phyloP scores from a whole-genome alignment of 78 protist species.

The Diacronema lutheri region DNA sequence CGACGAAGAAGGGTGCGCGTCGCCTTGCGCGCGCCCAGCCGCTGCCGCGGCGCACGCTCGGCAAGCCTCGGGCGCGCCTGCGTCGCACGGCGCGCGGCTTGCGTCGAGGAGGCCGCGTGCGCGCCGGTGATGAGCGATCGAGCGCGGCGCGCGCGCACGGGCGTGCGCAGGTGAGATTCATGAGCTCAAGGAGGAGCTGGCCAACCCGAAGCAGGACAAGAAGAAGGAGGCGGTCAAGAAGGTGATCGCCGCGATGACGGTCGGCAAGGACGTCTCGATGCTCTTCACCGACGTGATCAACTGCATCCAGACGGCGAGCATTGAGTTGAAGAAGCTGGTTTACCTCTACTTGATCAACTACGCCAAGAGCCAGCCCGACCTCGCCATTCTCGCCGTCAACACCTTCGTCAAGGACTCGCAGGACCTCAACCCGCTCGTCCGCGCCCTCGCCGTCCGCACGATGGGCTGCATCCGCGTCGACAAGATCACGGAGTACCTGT shows the following conservation, averaged over 20 bases:
- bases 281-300: slow-evolving; percentile 88
- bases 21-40: no score
- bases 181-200: slow-evolving; percentile 58
- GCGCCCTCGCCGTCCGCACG: slow-evolving; percentile 98
- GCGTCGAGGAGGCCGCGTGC: no score
- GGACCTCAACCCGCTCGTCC: slow-evolving; percentile 91
- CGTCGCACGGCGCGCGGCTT: no score
- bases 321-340: slow-evolving; percentile 97
- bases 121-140: no score
- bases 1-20: slow-evolving; percentile 38
- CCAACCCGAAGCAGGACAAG: slow-evolving; percentile 37
- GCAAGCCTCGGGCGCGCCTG: not conserved
- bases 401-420: slow-evolving; percentile 88
- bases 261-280: slow-evolving; percentile 95
- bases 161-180: slow-evolving; percentile 58
- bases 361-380: slow-evolving; percentile 95
- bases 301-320: slow-evolving; percentile 86
- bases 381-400: slow-evolving; percentile 96
- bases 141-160: no score
- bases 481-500: slow-evolving; percentile 62
- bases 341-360: slow-evolving; percentile 97
- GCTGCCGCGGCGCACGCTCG: no score
- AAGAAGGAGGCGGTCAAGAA: slow-evolving; percentile 94
- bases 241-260: slow-evolving; percentile 98
- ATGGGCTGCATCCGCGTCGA: slow-evolving; percentile 98